phyloP scores from a whole-genome alignment of 2,329 filamentous ascomycete genomes.

The Arthrobotrys musiformis region DNA sequence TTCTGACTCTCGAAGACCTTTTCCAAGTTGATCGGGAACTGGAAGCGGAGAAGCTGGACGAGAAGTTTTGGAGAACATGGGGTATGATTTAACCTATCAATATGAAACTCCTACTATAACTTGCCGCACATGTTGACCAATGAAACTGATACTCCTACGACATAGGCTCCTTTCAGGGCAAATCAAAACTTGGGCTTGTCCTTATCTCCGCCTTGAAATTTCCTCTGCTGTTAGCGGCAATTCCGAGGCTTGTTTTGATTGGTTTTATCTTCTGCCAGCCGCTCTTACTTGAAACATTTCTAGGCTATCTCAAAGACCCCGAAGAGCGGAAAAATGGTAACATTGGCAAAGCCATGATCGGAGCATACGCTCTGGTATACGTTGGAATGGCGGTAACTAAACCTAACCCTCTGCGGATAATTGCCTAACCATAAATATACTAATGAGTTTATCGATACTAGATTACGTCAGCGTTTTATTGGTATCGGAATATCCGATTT shows the following conservation, averaged over 20 bases:
- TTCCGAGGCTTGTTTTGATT: slow-evolving; percentile 59
- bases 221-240: slow-evolving; percentile 58
- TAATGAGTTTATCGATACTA: not conserved
- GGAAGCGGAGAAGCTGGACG: slow-evolving; percentile 61
- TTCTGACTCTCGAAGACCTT: slow-evolving; percentile 52
- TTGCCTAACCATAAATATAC: slow-evolving; percentile 34
- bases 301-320: slow-evolving; percentile 60
- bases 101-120: not conserved
- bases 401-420: slow-evolving; percentile 21
- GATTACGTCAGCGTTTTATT: slow-evolving; percentile 57
- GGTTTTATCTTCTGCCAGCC: slow-evolving; percentile 62
- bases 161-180: not conserved
- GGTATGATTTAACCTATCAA: slow-evolving; percentile 5
- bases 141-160: not conserved
- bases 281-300: slow-evolving; percentile 60
- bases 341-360: slow-evolving; percentile 60
- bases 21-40: slow-evolving; percentile 59
- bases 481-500: slow-evolving; percentile 58
- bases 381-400: slow-evolving; percentile 59
- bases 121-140: not conserved
- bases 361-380: slow-evolving; percentile 61
- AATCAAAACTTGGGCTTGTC: not conserved
- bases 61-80: slow-evolving; percentile 63
- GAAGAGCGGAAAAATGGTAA: slow-evolving; percentile 47
- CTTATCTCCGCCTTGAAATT: slow-evolving; percentile 19